These are phyloP conservation scores for Russula compacta DNA, from an alignment of 768 basidiomycete species.

Conservation along the genomic window DNA sequence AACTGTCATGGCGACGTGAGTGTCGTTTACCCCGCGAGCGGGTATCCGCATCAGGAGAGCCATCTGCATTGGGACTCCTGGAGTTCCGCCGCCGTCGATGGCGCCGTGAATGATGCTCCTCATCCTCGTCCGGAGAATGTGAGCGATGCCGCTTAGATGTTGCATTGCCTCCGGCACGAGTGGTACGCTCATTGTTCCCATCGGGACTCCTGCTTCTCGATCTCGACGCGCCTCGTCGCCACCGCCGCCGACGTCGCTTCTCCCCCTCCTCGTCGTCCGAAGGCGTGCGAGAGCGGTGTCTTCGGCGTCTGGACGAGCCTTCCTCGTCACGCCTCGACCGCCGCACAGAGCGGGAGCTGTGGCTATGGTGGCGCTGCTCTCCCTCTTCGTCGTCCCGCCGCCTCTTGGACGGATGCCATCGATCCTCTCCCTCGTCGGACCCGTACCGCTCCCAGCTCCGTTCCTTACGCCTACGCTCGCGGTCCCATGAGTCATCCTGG, in stretches of 20 bases:
- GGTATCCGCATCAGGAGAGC: not conserved
- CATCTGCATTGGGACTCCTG: not conserved
- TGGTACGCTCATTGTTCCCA: not conserved
- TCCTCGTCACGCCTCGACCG: constrained; percentile 17
- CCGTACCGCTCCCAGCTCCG: constrained; percentile 43
- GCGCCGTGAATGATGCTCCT: not conserved
- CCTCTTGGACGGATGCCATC: constrained; percentile 28
- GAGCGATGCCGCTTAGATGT: constrained; percentile 9
- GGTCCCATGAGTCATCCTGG: constrained; percentile 36
- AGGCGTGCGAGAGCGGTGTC: constrained; percentile 22
- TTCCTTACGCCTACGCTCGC: constrained; percentile 39
- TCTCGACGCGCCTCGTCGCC: not conserved
- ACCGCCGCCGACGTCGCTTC: not conserved
- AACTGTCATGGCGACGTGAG: not conserved
- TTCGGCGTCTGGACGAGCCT: constrained; percentile 21
- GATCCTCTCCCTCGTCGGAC: constrained; percentile 29
- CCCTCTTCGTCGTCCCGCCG: constrained; percentile 34
- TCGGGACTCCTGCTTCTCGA: constrained; percentile 9
- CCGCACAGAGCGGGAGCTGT: constrained; percentile 27
- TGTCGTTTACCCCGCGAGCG: not conserved
- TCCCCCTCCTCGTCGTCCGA: constrained; percentile 16
- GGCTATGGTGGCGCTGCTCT: constrained; percentile 24
- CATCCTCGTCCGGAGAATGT: constrained; percentile 5
- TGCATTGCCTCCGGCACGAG: not conserved
- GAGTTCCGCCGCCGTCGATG: constrained; percentile 1